phyloP scores from a whole-genome alignment of 164 flowering plant species.

The Chimonanthus salicifolius region DNA sequence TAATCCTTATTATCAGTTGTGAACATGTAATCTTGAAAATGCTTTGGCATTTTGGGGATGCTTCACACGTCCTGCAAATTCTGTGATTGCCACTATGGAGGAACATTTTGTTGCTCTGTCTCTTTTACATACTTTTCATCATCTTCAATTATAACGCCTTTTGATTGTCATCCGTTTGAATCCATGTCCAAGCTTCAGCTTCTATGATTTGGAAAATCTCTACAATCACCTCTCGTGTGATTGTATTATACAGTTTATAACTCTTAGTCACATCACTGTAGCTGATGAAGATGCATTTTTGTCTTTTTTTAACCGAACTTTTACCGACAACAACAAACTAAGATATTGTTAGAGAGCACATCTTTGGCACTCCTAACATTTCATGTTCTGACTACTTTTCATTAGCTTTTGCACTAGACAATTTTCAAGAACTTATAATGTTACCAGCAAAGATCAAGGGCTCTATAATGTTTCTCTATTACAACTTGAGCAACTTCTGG shows the following conservation, averaged over 20 bases:
- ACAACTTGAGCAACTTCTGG: too few relatives aligned
- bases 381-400: too few relatives aligned
- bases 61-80: neutral
- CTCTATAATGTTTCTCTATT: too few relatives aligned
- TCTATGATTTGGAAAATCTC: neutral
- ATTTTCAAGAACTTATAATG: too few relatives aligned
- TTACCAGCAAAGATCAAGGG: too few relatives aligned
- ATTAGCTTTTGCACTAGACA: too few relatives aligned
- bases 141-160: neutral
- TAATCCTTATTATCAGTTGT: neutral
- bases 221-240: neutral
- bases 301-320: slow-evolving; percentile 6
- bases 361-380: too few relatives aligned
- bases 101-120: neutral
- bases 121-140: neutral
- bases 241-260: neutral
- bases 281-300: slow-evolving; percentile 4
- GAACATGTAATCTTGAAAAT: neutral
- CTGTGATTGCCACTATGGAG: neutral
- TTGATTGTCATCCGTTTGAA: neutral
- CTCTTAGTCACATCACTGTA: slow-evolving; percentile 1
- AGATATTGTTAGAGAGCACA: too few relatives aligned
- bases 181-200: neutral
- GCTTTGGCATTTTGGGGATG: neutral
- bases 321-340: too few relatives aligned